Evolutionary conservation across 495 filamentous ascomycete genomes (phyloP).

Genomic region (Penicillium subrubescens): DNA sequence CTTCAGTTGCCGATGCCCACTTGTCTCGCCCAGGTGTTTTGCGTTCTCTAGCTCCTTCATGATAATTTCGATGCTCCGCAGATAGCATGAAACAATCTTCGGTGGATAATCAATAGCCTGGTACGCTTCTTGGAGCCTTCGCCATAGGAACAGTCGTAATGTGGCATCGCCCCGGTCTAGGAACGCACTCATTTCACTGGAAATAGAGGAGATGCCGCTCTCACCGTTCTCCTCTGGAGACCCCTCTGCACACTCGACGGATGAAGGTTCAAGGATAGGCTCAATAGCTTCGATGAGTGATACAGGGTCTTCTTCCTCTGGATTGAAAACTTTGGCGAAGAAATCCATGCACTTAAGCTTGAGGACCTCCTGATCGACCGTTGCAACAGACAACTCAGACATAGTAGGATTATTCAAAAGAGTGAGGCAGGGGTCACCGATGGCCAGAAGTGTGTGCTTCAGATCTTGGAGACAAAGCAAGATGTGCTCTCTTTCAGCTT

Average conservation of each 20-base stretch:
- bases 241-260: conserved; percentile 45
- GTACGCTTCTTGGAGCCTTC: conserved; percentile 84
- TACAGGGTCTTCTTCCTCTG: conserved; percentile 68
- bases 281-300: conserved; percentile 89
- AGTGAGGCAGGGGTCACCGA: conserved; percentile 52
- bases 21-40: conserved; percentile 60
- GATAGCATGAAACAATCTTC: conserved; percentile 81
- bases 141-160: conserved; percentile 83
- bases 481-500: conserved; percentile 72
- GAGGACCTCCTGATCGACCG: conserved; percentile 85
- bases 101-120: conserved; percentile 77
- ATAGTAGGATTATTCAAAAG: conserved; percentile 87
- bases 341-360: conserved; percentile 95
- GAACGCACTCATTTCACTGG: conserved; percentile 80
- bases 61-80: conserved; percentile 82
- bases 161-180: conserved; percentile 78
- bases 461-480: conserved; percentile 79
- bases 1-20: conserved; percentile 63
- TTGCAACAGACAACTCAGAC: conserved; percentile 79
- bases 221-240: conserved; percentile 17
- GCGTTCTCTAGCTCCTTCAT: conserved; percentile 68
- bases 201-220: conserved; percentile 31
- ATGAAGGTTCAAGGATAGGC: conserved; percentile 79
- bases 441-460: conserved; percentile 47
- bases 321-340: conserved; percentile 79